Evolutionary conservation across 768 basidiomycete genomes (phyloP).

Genomic region (Clavulina sp.): DNA sequence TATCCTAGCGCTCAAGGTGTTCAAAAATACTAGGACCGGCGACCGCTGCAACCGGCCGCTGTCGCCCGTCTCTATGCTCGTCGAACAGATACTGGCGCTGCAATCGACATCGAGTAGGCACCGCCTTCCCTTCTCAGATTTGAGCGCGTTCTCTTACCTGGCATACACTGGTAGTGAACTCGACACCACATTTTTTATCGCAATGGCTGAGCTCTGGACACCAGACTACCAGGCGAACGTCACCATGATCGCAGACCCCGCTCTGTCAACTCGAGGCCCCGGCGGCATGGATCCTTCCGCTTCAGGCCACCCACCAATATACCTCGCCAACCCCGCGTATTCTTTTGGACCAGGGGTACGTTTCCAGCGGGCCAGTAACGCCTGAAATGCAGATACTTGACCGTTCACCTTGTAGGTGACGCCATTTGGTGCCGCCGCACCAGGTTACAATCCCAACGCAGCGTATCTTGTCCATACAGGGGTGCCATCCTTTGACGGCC

Average conservation of each 20-base stretch:
- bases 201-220: slow-evolving; percentile 88
- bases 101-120: slow-evolving; percentile 60
- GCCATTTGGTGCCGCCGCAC: no score
- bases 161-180: slow-evolving; percentile 37
- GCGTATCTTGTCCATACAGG: no score
- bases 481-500: no score
- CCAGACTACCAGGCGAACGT: slow-evolving; percentile 37
- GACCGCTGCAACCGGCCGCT: slow-evolving; percentile 81
- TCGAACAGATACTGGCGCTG: slow-evolving; percentile 39
- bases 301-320: no score
- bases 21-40: slow-evolving; percentile 47
- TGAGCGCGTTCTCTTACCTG: not conserved
- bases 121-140: not conserved
- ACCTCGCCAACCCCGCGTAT: no score
- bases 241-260: not conserved
- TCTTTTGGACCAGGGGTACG: no score
- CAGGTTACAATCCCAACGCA: no score
- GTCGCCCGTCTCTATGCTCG: slow-evolving; percentile 66
- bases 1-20: not conserved
- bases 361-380: no score
- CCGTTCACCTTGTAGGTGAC: no score
- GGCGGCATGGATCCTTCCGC: not conserved
- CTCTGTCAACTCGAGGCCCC: not conserved
- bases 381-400: no score
- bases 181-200: slow-evolving; percentile 74